phyloP scores from a whole-genome alignment of 148 eudicot species.

The Selenicereus undatus region DNA sequence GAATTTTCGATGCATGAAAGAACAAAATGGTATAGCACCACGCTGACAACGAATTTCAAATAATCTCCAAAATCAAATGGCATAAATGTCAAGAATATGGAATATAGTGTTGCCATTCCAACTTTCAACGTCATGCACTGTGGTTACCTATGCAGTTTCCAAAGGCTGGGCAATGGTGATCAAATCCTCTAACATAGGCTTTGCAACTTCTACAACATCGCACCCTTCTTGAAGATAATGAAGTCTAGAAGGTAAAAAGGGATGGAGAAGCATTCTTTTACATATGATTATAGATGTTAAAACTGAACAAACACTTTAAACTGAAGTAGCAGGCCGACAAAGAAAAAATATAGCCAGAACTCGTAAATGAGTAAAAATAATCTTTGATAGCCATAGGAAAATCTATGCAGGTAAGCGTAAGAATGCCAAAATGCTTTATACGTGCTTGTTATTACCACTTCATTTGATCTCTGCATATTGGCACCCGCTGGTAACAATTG shows the following conservation, averaged over 20 bases:
- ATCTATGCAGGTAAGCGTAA: not conserved
- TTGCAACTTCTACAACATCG: slow-evolving; percentile 68
- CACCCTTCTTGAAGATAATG: slow-evolving; percentile 40
- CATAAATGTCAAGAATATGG: not conserved
- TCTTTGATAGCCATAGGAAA: not conserved
- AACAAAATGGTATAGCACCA: not conserved
- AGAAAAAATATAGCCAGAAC: not conserved
- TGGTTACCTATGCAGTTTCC: slow-evolving; percentile 83
- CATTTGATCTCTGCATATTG: slow-evolving; percentile 21
- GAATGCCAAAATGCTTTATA: not conserved
- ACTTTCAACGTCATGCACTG: slow-evolving; percentile 13
- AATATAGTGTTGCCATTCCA: not conserved
- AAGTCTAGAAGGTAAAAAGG: slow-evolving; percentile 30
- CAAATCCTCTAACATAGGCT: slow-evolving; percentile 65
- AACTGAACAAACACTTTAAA: slow-evolving; percentile 4
- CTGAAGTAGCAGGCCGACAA: not conserved
- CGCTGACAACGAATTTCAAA: not conserved
- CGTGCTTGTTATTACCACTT: slow-evolving; percentile 32
- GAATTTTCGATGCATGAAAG: not conserved
- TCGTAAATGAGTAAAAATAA: not conserved
- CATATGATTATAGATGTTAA: not conserved
- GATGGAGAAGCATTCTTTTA: slow-evolving; percentile 4
- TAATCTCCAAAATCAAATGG: not conserved
- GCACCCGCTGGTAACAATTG: slow-evolving; percentile 20
- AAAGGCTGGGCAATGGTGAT: slow-evolving; percentile 92